Percentiles rank a stretch among this genome's conserved stretches.
Evolutionary conservation across 2,329 filamentous ascomycete genomes (phyloP).

Genomic region (Coniochaeta pulveracea): DNA sequence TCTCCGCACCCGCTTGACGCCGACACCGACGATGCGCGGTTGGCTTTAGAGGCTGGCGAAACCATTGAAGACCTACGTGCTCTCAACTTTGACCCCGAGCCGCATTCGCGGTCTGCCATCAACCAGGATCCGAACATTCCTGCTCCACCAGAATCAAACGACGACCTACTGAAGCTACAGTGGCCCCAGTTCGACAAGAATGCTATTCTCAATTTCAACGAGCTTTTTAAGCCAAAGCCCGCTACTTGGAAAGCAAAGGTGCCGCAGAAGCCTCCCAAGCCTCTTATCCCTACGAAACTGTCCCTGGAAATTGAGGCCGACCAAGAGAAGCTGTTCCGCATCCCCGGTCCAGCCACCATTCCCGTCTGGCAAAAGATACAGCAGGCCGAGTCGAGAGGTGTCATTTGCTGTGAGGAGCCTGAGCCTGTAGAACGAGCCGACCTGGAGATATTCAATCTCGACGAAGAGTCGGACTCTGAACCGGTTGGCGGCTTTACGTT

Average conservation of each 20-base stretch:
- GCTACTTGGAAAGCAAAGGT: conserved; percentile 70
- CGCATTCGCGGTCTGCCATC: conserved; percentile 25
- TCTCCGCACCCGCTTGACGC: conserved; percentile 13
- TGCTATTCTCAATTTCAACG: conserved; percentile 65
- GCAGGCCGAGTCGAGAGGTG: conserved; percentile 34
- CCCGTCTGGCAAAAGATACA: conserved; percentile 45
- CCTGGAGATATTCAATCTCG: conserved; percentile 26
- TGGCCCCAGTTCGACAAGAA: conserved; percentile 75
- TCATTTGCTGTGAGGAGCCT: conserved; percentile 29
- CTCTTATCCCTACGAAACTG: conserved; percentile 77
- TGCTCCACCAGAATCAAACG: conserved; percentile 58
- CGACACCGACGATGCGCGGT: conserved; percentile 15
- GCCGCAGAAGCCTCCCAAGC: conserved; percentile 67
- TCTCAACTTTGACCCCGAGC: conserved; percentile 32
- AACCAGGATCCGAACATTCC: conserved; percentile 56
- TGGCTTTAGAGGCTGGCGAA: conserved; percentile 20
- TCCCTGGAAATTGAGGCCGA: conserved; percentile 78
- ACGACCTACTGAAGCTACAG: conserved; percentile 62
- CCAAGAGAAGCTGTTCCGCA: conserved; percentile 74
- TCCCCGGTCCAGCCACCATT: conserved; percentile 47
- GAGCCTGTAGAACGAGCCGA: conserved; percentile 30
- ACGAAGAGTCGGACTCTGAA: conserved; percentile 44
- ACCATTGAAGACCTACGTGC: conserved; percentile 23
- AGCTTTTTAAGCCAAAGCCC: conserved; percentile 71
- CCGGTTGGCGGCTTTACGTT: conserved; percentile 64